Conservation (phyloP, 2,329 filamentous ascomycete species). For the Penicillium sp. region DNA sequence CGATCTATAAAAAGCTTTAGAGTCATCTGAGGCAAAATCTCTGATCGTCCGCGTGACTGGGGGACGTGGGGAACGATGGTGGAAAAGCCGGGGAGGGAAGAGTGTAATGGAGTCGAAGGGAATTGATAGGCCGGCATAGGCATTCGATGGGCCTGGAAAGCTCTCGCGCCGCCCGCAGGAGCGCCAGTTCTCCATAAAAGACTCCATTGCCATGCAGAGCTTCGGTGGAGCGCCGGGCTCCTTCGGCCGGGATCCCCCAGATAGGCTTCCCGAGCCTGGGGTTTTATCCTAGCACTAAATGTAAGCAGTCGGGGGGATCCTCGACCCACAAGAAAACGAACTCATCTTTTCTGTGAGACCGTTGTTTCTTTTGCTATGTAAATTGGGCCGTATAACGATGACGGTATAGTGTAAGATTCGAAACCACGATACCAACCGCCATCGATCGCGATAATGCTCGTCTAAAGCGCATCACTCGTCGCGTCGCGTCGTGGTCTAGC, state of each 20-base stretch:
- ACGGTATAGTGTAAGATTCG: conserved; percentile 24
- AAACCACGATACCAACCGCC: no score
- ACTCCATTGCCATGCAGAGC: conserved; percentile 1
- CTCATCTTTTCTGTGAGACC: conserved; percentile 1
- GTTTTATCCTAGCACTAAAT: not conserved
- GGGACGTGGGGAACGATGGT: no score
- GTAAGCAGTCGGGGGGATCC: conserved; percentile 1
- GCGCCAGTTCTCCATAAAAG: conserved; percentile 6
- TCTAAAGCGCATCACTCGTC: not conserved
- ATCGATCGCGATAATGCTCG: no score
- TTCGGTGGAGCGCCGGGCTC: conserved; percentile 7
- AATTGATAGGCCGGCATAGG: not conserved
- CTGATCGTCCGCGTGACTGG: conserved; percentile 16
- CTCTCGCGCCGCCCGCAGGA: no score
- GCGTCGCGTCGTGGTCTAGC: not conserved
- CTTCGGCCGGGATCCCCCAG: conserved; percentile 21
- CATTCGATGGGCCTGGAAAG: no score
- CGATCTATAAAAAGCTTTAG: no score
- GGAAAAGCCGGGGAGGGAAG: no score
- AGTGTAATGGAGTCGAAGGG: not conserved
- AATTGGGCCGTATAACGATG: conserved; percentile 19
- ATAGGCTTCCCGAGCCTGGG: conserved; percentile 23
- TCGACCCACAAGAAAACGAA: conserved; percentile 5
- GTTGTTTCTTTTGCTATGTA: not conserved
- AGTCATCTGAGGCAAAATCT: conserved; percentile 4